Evolutionary conservation across 495 filamentous ascomycete genomes (phyloP), one percentile per base, ranked within the genome.

Genomic region (Aspergillus cavernicola): DNA sequence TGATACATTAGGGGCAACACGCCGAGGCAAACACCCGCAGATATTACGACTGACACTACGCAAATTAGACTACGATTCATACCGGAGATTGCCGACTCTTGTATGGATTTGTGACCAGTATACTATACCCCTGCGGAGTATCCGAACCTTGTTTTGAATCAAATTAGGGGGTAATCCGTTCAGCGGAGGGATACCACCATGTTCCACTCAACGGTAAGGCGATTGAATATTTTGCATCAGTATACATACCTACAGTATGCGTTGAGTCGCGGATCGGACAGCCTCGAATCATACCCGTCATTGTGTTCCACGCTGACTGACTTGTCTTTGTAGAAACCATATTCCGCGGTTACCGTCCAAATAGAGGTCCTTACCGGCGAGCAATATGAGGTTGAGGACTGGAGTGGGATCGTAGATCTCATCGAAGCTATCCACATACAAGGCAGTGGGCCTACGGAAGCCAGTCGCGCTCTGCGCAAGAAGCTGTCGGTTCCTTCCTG

Each of bases 341-440:
- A 90, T 67, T 85, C 95, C 50, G 90, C 95, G 9, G 84, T 97
- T 56, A 95, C 92, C 18, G 95, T 96, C n/a, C 87, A 89, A 48
- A 85, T 99, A 56, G 92, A 97, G 65, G 83, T 85, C 38, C 81
- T 97, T 48, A 96, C 91, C 10, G 86, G 88, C 66, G 92, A 96
- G 70, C 78, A 86, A 59, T 91, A 89, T 71, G 88, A 92, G 47
- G 86, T 92, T 56, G 86, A 97, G 68, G 95, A 97, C 61, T 78
- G 91, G 28, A 85, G 89, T 57, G 95, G 95, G 12, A 89, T 99
- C 46, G 86, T 90, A 37, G 92, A 97, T 63, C 81, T 99, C 20
- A 85, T 97, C 55, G 95, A 99, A 69, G 89, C 90, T 42, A 85
- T 99, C 57, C 86, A 87, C 53, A 84, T 99, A 44, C 95, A 97